phyloP scores from a whole-genome alignment of 2,329 filamentous ascomycete species.

The Coniella lustricola region DNA sequence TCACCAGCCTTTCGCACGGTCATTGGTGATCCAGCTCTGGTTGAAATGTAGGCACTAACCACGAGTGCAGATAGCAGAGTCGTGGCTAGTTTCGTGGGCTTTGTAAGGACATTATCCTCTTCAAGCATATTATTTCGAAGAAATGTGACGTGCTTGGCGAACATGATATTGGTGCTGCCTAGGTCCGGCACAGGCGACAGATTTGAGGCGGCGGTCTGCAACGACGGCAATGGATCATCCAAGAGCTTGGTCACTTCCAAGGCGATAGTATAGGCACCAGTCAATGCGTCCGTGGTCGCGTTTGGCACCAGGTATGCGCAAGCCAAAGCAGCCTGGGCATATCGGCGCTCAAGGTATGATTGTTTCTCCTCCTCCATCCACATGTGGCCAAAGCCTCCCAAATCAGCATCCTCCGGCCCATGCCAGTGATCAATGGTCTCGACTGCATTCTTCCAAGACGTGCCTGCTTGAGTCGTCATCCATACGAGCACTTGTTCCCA shows the following conservation, averaged over 20 bases:
- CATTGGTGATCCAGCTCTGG: slow-evolving; percentile 41
- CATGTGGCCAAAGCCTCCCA: slow-evolving; percentile 51
- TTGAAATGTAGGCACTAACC: slow-evolving; percentile 52
- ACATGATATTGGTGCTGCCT: slow-evolving; percentile 28
- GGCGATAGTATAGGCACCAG: slow-evolving; percentile 53
- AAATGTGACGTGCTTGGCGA: slow-evolving; percentile 33
- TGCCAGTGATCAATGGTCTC: slow-evolving; percentile 64
- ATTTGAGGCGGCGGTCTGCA: slow-evolving; percentile 40
- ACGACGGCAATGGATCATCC: slow-evolving; percentile 48
- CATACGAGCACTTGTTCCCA: slow-evolving; percentile 66
- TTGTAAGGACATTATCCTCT: slow-evolving; percentile 57
- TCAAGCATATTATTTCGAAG: slow-evolving; percentile 49
- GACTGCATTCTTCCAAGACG: slow-evolving; percentile 56
- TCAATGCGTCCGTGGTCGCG: slow-evolving; percentile 49
- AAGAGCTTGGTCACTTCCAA: slow-evolving; percentile 53
- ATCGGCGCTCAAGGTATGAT: slow-evolving; percentile 53
- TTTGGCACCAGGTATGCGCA: slow-evolving; percentile 61
- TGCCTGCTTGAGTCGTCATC: slow-evolving; percentile 53
- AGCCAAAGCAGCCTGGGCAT: slow-evolving; percentile 61
- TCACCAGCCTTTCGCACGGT: slow-evolving; percentile 51
- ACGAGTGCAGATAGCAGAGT: slow-evolving; percentile 57
- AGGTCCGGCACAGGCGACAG: slow-evolving; percentile 35
- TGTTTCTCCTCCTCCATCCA: slow-evolving; percentile 56
- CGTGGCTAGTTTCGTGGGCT: slow-evolving; percentile 47
- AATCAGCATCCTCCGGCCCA: slow-evolving; percentile 62